Evolutionary conservation across 129 eudicot species (phyloP), one percentile per base, ranked within the genome.

Genomic region (Ambrosia artemisiifolia): DNA sequence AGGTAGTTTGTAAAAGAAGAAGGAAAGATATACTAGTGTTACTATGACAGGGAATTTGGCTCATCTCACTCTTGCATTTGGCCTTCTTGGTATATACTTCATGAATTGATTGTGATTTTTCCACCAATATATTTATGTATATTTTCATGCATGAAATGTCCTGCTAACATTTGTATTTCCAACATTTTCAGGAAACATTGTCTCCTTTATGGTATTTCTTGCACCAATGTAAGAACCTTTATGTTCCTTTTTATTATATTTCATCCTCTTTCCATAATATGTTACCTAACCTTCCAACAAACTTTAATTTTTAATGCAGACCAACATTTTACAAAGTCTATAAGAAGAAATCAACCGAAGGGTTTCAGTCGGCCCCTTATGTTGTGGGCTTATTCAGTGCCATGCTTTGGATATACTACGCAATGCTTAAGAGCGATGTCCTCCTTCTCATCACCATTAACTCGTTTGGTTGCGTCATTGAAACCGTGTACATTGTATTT

Each of bases 381-480:
- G 86, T 88, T 54, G 83, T 88, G 14, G 91, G 83, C 9, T 77
- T 88, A 18, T 88, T 85, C 83, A 88, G 95, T 48, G 82, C 95
- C 0, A 75, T 85, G 86, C 82, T 88, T 18, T 88, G 88, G 91
- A 78, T 88, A 28, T 85, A 85, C 33, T 88, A 85, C 24, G 95
- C 90, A 0, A 67, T 82, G 55, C 81, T 88, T 71, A 83, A 85
- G 74, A 17, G 80, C 61, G 51, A 88, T 43, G 79, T 81, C 12
- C 40, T 78, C 46, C 85, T 88, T 62, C 85, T 88, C 66, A 78
- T 84, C 75, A 88, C 90, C 40, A 88, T 88, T 13, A 88, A 88
- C 71, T 77, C 86, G 0, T 75, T 82, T 63, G 95, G 90, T 12
- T 74, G 81, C 66, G 49, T 88, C 62, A 78, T 88, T 6, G 80